phyloP scores from a whole-genome alignment of 1,284 basidiomycete genomes.

The Puccinia brachypodii region DNA sequence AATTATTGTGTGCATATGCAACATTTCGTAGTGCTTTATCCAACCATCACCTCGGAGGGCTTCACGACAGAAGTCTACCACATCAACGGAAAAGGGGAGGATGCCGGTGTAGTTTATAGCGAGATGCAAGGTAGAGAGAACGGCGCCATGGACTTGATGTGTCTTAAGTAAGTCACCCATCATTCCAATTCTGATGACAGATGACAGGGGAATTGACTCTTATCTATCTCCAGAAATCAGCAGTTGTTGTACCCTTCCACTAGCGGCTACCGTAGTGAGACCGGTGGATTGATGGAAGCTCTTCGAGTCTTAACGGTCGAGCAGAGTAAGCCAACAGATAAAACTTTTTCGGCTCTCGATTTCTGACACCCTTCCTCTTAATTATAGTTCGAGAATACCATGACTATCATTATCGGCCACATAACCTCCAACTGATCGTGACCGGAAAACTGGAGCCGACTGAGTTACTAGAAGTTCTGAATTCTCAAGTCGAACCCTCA shows the following conservation, averaged over 20 bases:
- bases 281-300: slow-evolving; percentile 91
- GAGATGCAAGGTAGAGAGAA: slow-evolving; percentile 99
- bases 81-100: slow-evolving; percentile 82
- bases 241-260: slow-evolving; percentile 74
- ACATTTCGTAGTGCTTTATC: slow-evolving; percentile 70
- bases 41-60: slow-evolving; percentile 85
- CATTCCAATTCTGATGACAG: not conserved
- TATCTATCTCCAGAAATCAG: slow-evolving; percentile 65
- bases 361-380: not conserved
- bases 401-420: slow-evolving; percentile 84
- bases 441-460: slow-evolving; percentile 65
- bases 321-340: slow-evolving; percentile 66
- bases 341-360: not conserved
- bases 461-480: slow-evolving; percentile 68
- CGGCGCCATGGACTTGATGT: slow-evolving; percentile 84
- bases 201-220: slow-evolving; percentile 44
- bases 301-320: slow-evolving; percentile 81
- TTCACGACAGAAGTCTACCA: slow-evolving; percentile 88
- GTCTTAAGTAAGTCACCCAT: slow-evolving; percentile 65
- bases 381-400: slow-evolving; percentile 84
- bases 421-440: slow-evolving; percentile 84
- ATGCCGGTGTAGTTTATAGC: slow-evolving; percentile 94
- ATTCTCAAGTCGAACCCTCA: slow-evolving; percentile 76
- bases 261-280: slow-evolving; percentile 93
- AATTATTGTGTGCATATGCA: not conserved